A percentile compares a stretch with the other conserved stretches of the same genome.
phyloP scores from a whole-genome alignment of 352 stramenopile species.

The Pythium diclinum region DNA sequence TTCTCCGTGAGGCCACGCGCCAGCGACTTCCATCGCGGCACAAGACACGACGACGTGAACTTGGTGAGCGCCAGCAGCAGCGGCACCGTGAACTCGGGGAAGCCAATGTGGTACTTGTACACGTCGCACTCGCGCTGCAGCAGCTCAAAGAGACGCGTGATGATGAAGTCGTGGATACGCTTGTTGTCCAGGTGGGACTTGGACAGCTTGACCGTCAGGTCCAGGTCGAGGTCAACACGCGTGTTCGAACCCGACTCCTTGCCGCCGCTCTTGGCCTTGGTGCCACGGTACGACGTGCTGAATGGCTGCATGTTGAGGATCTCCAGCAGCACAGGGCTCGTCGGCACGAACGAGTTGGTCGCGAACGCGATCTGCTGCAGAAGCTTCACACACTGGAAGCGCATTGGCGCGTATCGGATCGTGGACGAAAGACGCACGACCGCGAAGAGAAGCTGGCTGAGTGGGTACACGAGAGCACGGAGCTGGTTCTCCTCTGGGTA shows the following conservation, averaged over 20 bases:
- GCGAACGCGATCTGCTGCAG: slow-evolving; percentile 95
- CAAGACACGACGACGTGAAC: slow-evolving; percentile 79
- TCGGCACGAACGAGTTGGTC: slow-evolving; percentile 95
- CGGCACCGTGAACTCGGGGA: slow-evolving; percentile 93
- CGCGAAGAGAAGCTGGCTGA: slow-evolving; percentile 88
- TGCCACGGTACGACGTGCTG: slow-evolving; percentile 74
- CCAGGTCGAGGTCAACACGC: slow-evolving; percentile 58
- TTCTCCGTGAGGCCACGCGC: slow-evolving; percentile 58
- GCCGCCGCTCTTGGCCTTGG: slow-evolving; percentile 35
- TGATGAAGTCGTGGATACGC: slow-evolving; percentile 87
- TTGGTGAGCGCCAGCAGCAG: slow-evolving; percentile 87
- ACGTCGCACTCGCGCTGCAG: slow-evolving; percentile 94
- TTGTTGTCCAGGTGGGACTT: slow-evolving; percentile 87
- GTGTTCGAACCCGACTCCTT: slow-evolving; percentile 30
- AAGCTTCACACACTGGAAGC: slow-evolving; percentile 96
- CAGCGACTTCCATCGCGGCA: slow-evolving; percentile 81
- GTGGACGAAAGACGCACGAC: slow-evolving; percentile 77
- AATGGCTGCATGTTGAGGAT: slow-evolving; percentile 92
- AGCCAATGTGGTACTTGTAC: slow-evolving; percentile 94
- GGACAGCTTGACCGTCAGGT: slow-evolving; percentile 89
- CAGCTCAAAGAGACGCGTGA: slow-evolving; percentile 92
- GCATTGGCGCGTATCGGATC: slow-evolving; percentile 88
- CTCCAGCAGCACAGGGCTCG: slow-evolving; percentile 91
- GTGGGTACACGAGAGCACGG: slow-evolving; percentile 92
- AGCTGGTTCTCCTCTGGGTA: slow-evolving; percentile 87